These are phyloP conservation scores for Tricharina praecox DNA, from an alignment of 495 filamentous ascomycete species.

Conservation along the genomic window DNA sequence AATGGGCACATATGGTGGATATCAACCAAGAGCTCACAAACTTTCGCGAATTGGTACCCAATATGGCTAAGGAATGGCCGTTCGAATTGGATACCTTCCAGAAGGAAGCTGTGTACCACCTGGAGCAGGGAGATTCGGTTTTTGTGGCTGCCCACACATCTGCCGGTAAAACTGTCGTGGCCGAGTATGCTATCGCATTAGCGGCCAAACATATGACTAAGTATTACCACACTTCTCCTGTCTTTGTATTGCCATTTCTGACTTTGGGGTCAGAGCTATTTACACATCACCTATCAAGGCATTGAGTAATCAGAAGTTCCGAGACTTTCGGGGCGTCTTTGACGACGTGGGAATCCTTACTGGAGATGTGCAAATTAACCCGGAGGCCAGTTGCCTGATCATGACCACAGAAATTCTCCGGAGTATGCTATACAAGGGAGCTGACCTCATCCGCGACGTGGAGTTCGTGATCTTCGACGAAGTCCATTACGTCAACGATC, in stretches of 20 bases:
- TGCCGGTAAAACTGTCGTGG: conserved; percentile 93
- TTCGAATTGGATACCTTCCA: conserved; percentile 97
- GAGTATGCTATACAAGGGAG: conserved; percentile 95
- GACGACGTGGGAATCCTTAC: conserved; percentile 95
- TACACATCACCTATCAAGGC: conserved; percentile 99
- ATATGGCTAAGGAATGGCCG: conserved; percentile 90
- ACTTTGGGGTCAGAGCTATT: conserved; percentile 41
- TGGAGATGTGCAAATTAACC: conserved; percentile 94
- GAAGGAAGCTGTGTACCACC: conserved; percentile 93
- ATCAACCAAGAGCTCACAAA: conserved; percentile 79
- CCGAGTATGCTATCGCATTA: conserved; percentile 92
- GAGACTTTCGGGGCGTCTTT: conserved; percentile 76
- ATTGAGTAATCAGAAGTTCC: conserved; percentile 94
- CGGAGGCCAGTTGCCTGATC: conserved; percentile 93
- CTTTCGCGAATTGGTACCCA: conserved; percentile 79
- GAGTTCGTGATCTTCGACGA: conserved; percentile 99
- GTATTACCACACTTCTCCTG: conserved; percentile 6
- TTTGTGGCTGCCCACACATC: conserved; percentile 99
- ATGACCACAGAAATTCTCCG: conserved; percentile 98
- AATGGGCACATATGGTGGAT: conserved; percentile 98
- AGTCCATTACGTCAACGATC: conserved; percentile 96
- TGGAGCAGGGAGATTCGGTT: conserved; percentile 90
- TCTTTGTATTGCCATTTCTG: not conserved
- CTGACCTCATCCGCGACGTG: conserved; percentile 89
- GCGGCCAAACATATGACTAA: conserved; percentile 98